Conservation (phyloP, 305 asterid genomes). For the Andrographis paniculata region DNA sequence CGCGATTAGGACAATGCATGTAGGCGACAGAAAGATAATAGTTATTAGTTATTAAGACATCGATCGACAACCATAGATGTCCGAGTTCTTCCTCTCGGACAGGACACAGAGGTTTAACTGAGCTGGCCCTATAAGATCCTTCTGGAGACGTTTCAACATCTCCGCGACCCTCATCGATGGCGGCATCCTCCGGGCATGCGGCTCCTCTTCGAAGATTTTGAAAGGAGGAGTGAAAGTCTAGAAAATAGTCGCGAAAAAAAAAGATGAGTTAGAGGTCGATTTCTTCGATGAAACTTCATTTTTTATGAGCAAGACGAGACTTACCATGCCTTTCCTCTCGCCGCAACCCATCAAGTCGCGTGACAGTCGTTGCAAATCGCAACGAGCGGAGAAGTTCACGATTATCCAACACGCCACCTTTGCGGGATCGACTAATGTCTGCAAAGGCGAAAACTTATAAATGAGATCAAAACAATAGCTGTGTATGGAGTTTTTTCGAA, state of each 20-base stretch:
- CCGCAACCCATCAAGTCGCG: conserved; percentile 34
- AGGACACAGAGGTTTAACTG: conserved; percentile 57
- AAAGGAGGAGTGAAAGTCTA: conserved; percentile 23
- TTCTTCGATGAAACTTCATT: no score
- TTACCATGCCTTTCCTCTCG: conserved; percentile 55
- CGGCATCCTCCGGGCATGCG: conserved; percentile 31
- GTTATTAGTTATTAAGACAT: neutral
- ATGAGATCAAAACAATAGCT: no score
- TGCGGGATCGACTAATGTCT: conserved; percentile 36
- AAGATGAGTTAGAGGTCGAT: no score
- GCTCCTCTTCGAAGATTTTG: conserved; percentile 30
- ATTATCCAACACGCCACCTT: conserved; percentile 38
- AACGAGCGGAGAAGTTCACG: conserved; percentile 57
- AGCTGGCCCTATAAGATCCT: conserved; percentile 42
- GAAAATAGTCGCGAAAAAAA: neutral
- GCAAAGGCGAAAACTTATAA: no score
- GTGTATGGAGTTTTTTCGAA: no score
- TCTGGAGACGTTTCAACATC: conserved; percentile 31
- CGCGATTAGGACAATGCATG: neutral
- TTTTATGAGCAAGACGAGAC: conserved; percentile 14
- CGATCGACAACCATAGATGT: conserved; percentile 45
- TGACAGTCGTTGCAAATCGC: conserved; percentile 25
- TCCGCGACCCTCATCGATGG: conserved; percentile 48
- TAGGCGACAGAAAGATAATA: neutral
- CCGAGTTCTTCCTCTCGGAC: conserved; percentile 60